phyloP scores from a whole-genome alignment of 352 stramenopile species.

The Thalassiosira mediterranea region DNA sequence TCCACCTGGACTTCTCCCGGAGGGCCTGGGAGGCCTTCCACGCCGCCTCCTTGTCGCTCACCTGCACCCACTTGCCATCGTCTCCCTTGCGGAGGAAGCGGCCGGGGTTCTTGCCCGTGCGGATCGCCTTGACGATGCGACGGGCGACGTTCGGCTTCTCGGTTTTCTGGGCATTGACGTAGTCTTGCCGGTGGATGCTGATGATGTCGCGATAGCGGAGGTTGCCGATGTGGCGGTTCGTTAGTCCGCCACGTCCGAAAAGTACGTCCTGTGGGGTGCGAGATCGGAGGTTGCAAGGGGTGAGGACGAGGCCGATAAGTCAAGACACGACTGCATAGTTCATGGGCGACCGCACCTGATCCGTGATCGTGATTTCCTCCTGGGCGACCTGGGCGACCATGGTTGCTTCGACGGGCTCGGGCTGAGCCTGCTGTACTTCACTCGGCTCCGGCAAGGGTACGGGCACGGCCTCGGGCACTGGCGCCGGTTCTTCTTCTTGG shows the following conservation, averaged over 20 bases:
- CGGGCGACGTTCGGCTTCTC: conserved; percentile 77
- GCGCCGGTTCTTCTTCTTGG: too few relatives aligned
- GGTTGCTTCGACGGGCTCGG: too few relatives aligned
- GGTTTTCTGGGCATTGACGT: conserved; percentile 71
- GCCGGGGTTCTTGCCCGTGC: conserved; percentile 65
- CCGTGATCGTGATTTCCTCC: too few relatives aligned
- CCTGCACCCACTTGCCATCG: conserved; percentile 61
- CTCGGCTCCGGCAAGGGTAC: too few relatives aligned
- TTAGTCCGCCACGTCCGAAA: conserved; percentile 62
- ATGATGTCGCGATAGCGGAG: conserved; percentile 83
- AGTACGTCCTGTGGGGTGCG: conserved; percentile 43
- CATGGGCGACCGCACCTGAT: too few relatives aligned
- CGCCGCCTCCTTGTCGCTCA: conserved; percentile 31
- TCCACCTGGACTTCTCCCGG: too few relatives aligned
- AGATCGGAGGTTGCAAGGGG: too few relatives aligned
- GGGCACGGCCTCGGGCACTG: too few relatives aligned
- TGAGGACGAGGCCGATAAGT: too few relatives aligned
- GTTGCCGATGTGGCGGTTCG: conserved; percentile 69
- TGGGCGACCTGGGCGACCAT: too few relatives aligned
- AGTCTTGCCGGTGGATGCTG: conserved; percentile 87
- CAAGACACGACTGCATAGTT: too few relatives aligned
- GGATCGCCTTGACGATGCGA: conserved; percentile 71
- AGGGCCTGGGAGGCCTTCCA: conserved; percentile 45
- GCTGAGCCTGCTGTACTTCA: too few relatives aligned
- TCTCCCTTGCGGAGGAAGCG: conserved; percentile 78